Evolutionary conservation across 805 yeast genomes (phyloP).

Genomic region (Candida maris): DNA sequence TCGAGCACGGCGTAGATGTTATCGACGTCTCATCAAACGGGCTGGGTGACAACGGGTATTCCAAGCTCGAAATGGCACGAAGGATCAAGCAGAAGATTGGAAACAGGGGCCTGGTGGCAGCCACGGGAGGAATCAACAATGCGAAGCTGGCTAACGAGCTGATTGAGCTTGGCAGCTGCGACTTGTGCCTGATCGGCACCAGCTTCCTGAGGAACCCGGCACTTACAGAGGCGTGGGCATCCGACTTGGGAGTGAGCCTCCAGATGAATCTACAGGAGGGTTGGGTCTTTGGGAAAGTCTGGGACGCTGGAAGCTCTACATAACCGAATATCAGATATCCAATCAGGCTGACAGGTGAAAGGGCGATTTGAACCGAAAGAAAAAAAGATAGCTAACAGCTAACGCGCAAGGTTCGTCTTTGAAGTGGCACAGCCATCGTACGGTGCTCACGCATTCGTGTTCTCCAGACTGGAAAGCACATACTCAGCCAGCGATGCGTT

Average conservation of each 20-base stretch:
- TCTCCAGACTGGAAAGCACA: too few species aligned
- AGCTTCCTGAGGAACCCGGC: conserved; percentile 47
- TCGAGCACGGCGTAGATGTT: conserved; percentile 43
- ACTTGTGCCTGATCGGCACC: conserved; percentile 45
- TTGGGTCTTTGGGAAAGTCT: conserved; percentile 15
- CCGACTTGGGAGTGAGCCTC: conserved; percentile 38
- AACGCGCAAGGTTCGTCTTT: too few species aligned
- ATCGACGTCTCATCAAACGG: conserved; percentile 45
- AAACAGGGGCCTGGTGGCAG: conserved; percentile 38
- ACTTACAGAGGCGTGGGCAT: conserved; percentile 49
- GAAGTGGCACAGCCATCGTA: too few species aligned
- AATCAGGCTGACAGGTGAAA: neutral
- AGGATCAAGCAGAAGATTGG: conserved; percentile 44
- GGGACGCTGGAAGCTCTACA: too few species aligned
- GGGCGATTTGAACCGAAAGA: neutral
- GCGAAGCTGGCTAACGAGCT: conserved; percentile 37
- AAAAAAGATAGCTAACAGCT: too few species aligned
- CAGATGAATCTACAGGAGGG: conserved; percentile 21
- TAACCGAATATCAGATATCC: too few species aligned
- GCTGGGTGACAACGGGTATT: neutral
- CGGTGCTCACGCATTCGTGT: too few species aligned
- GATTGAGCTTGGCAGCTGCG: conserved; percentile 42
- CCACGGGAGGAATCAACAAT: conserved; percentile 43
- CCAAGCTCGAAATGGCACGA: conserved; percentile 32
- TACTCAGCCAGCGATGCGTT: too few species aligned